A percentile compares a stretch with the other conserved stretches of the same genome.
Evolutionary conservation across 2,329 filamentous ascomycete genomes (phyloP).

Genomic region (Exophiala phaeomuriformis): DNA sequence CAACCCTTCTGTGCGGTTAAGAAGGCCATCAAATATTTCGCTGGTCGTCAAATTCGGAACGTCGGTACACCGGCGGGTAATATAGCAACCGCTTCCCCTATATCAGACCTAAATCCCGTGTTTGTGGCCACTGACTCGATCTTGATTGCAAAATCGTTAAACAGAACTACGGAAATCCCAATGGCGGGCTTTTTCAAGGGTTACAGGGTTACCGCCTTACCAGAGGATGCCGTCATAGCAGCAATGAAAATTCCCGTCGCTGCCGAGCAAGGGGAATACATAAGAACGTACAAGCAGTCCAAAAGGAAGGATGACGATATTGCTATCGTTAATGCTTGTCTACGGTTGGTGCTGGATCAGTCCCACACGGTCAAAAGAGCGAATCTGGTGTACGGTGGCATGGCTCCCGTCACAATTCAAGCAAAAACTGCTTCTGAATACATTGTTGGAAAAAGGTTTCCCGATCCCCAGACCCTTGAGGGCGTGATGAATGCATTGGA

Average conservation of each 20-base stretch:
- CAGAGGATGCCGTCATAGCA: conserved; percentile 74
- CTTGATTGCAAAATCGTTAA: conserved; percentile 69
- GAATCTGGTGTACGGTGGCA: conserved; percentile 84
- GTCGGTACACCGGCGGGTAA: conserved; percentile 97
- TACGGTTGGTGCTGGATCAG: conserved; percentile 65
- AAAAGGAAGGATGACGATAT: conserved; percentile 98
- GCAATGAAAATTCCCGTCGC: conserved; percentile 78
- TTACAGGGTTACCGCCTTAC: conserved; percentile 76
- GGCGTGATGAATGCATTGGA: conserved; percentile 85
- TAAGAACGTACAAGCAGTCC: conserved; percentile 88
- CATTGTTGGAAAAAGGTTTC: conserved; percentile 69
- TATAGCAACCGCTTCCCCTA: conserved; percentile 86
- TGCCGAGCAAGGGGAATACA: conserved; percentile 67
- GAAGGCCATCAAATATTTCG: conserved; percentile 92
- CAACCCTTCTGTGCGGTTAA: conserved; percentile 87
- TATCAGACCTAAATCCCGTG: conserved; percentile 91
- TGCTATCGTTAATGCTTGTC: conserved; percentile 85
- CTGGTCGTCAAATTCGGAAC: conserved; percentile 89
- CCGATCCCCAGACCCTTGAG: conserved; percentile 75
- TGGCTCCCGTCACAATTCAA: conserved; percentile 85
- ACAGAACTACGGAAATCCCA: conserved; percentile 71
- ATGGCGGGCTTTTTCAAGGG: conserved; percentile 90
- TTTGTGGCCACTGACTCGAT: conserved; percentile 80
- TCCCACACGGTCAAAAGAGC: conserved; percentile 63
- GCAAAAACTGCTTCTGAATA: conserved; percentile 71